Evolutionary conservation across 768 basidiomycete species (phyloP).

Genomic region (Leccinellum albellum): DNA sequence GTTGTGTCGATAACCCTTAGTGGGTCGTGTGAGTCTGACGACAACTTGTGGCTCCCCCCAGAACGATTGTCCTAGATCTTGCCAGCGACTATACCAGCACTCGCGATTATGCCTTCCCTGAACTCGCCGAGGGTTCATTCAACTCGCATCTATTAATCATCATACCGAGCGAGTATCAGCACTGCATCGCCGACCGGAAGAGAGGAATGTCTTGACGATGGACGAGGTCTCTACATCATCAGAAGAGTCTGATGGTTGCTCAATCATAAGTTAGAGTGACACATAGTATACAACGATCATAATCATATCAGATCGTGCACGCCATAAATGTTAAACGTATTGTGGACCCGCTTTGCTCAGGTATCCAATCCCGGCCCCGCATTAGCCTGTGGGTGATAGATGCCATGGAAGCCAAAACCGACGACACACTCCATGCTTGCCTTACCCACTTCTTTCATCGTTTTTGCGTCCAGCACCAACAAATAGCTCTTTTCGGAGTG

Average conservation of each 20-base stretch:
- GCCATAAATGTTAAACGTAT: background rate
- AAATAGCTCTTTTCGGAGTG: slow-evolving; percentile 30
- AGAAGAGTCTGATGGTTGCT: background rate
- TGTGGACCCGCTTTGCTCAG: slow-evolving; percentile 4
- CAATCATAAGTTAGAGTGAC: background rate
- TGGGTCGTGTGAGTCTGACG: background rate
- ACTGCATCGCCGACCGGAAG: no score
- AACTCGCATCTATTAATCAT: background rate
- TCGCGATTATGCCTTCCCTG: background rate
- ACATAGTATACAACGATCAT: slow-evolving; percentile 3
- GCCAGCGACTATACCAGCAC: background rate
- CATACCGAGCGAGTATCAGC: background rate
- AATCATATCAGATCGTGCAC: background rate
- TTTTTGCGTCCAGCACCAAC: slow-evolving; percentile 35
- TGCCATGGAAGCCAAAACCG: slow-evolving; percentile 37
- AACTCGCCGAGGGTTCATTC: background rate
- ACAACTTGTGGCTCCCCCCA: background rate
- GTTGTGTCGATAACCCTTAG: background rate
- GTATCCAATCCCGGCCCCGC: slow-evolving; percentile 18
- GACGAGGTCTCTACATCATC: no score
- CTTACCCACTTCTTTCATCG: slow-evolving; percentile 35
- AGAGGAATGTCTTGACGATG: background rate
- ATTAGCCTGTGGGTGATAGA: slow-evolving; percentile 11
- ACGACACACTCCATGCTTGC: slow-evolving; percentile 33
- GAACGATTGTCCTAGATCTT: background rate